Evolutionary conservation across 169 alveolate species (phyloP), one percentile per base, ranked within the genome.

Genomic region (Eimeria maxima): DNA sequence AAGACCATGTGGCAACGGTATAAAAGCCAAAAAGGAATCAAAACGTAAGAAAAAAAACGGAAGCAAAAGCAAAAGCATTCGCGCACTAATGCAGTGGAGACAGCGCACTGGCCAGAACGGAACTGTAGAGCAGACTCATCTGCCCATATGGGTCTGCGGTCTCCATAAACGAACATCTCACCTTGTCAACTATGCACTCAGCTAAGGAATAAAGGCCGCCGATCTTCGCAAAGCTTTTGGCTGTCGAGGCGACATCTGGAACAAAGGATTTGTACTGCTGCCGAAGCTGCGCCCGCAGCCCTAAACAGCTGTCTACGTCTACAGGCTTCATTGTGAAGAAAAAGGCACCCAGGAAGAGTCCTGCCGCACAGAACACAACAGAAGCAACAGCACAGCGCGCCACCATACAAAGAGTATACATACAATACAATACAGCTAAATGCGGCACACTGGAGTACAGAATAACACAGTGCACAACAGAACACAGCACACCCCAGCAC

Each of bases 201-300:
- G 93, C 69, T 22, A 97, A 80, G n/a, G 98, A 97, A 84, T 96
- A 97, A n/a, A 97, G 47, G 87, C 96, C 97, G 4, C 98, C 98
- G 45, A 97, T 73, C 90, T 97, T 94, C 33, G 97, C 96, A n/a
- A 96, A 96, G 63, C 63, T 94, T 50, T 93, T 96, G 24, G 97
- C 95, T 47, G 95, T 89, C 71, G 93, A 63, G 47, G 91, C 86
- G 50, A 94, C 96, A 1, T 93, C 97, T 0, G 95, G 95, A 22
- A 90, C 71, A 55, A 96, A 96, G 47, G 83, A 55, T 76, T 93
- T 93, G 78, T 96, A 96, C 53, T 93, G 96, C 89, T 96, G 95
- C 63, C 92, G 47, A 45, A 96, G 71, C 86, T 96, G 97, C 57
- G 71, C 95, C 84, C 95, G 88, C 81, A 96, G 71, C 24, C 95